Base-by-base conservation (phyloP, 352 stramenopile species). In the Phytopythium chamaehyphon region DNA sequence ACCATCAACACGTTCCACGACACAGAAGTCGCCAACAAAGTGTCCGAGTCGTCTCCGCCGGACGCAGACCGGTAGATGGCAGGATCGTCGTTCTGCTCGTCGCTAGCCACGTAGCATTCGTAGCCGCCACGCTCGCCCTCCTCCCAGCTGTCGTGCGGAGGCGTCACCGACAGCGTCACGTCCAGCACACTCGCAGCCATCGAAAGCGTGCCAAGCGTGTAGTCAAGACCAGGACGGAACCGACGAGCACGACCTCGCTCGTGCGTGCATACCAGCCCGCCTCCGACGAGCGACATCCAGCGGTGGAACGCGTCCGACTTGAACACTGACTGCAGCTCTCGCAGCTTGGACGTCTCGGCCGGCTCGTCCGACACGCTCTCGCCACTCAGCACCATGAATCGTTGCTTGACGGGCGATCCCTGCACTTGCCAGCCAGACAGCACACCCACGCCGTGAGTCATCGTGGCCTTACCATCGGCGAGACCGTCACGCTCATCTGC, bases 171-270 rank as follows among this genome's bases (percentile, higher is more conserved):
- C 59, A 57, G 63, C 58, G 37, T 69, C 56, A 55, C 61, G 55
- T 54, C 54, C 51, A 65, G 48, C 15, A 90, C 71, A 26, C 68
- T 95, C 75, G 66, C 95, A 73, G 57, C 47, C 24, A 36, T 55
- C 18, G 58, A 65, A 46, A 49, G 57, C 42, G 58, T 65, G 14
- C 87, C 89, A 35, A 98, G 82, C 12, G 89, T 97, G 62, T 97
- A 98, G 66, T 98, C 91, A 24, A 96, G 66, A 6, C 91, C 91
- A 8, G 87, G 74, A 3, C 91, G 79, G 62, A 98, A 97, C 12
- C 88, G 71, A 44, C 91, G 71, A 37, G 90, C 78, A 38, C 71
- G 46, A 16, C 69, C 69, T 14, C 72, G 62, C 38, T 77, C 51
- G 11, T 71, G 75, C 15, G 74, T 64, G 15, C 56, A 50, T 21